Evolutionary conservation across 2,329 filamentous ascomycete species (phyloP), one percentile per base, ranked within the genome.

Genomic region (Cladosporium velox): DNA sequence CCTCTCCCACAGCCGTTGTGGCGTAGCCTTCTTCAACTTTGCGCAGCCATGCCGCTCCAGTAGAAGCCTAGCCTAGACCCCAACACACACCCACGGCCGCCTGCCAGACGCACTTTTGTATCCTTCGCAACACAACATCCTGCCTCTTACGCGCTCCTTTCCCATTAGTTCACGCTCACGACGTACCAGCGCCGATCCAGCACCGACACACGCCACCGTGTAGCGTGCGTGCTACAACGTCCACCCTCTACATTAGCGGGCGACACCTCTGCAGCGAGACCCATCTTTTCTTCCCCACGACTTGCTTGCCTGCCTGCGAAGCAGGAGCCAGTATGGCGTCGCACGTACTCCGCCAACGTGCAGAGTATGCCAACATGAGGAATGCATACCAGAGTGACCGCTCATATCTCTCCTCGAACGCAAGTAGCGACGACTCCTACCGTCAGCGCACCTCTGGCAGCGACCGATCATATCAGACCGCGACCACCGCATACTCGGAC

Each of bases 281-380:
- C 60, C 60, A 64, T 64, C 60, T 64, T 64, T 64, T 41, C 59
- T 44, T 55, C 51, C 34, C 61, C 61, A 47, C 35, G 49, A 44
- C 51, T 24, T n/a, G 57, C 30, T 15, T 14, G 51, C 32, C 30
- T 32, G 30, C 6, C 32, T 32, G 49, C 49, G 49, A 61, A 35
- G 32, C 51, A 64, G 34, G 51, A 47, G 38, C 44, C 51, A 47
- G 35, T 24, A 64, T 64, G 61, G 61, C 35, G 44, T 64, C 61
- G 61, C 61, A 57, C 61, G 51, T 64, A 47, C 73, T 75, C 54
- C 74, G 74, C 67, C 74, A 75, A 60, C 72, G 71, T 57, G 70
- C 66, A 54, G 68, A 75, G 59, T 59, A 74, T 59, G 67, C 70
- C 41, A 67, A 76, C 69, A 75, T 76, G 62, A 70, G 74, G 49